Evolutionary conservation across 2,329 filamentous ascomycete species (phyloP).

Genomic region (Raffaelea albimanens): DNA sequence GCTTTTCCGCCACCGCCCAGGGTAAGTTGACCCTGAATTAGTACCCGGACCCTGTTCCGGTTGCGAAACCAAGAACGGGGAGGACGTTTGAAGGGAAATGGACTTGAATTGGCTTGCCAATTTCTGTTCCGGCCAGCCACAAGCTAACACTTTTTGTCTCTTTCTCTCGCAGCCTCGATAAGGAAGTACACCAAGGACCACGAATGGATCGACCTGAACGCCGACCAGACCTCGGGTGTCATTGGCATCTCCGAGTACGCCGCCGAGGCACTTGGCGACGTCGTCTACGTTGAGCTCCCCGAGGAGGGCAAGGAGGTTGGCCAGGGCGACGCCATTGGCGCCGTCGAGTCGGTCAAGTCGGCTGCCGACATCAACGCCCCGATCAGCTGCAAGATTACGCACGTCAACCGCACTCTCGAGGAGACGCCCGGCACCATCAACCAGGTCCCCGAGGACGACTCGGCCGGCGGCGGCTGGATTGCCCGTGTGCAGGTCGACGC

Average conservation of each 20-base stretch:
- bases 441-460: slow-evolving; percentile 72
- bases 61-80: too few species aligned
- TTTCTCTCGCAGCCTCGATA: slow-evolving; percentile 24
- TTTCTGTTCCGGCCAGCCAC: too few species aligned
- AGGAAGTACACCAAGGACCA: slow-evolving; percentile 96
- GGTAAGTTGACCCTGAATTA: slow-evolving; percentile 21
- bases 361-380: slow-evolving; percentile 96
- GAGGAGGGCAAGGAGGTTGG: slow-evolving; percentile 56
- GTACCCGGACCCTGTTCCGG: too few species aligned
- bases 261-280: slow-evolving; percentile 84
- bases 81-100: too few species aligned
- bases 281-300: slow-evolving; percentile 95
- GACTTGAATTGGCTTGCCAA: too few species aligned
- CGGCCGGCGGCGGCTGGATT: slow-evolving; percentile 77
- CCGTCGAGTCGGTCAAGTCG: slow-evolving; percentile 96
- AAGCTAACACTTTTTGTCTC: slow-evolving; percentile 3
- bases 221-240: slow-evolving; percentile 71
- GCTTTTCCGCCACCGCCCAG: slow-evolving; percentile 36
- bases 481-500: slow-evolving; percentile 74
- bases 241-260: slow-evolving; percentile 87
- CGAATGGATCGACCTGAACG: slow-evolving; percentile 90
- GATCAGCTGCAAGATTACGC: slow-evolving; percentile 64
- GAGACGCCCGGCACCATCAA: slow-evolving; percentile 85
- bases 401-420: slow-evolving; percentile 66
- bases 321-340: slow-evolving; percentile 78